Percentiles rank a stretch among this genome's conserved stretches.
These are phyloP conservation scores for Beauveria sp. DNA, from an alignment of 2,329 filamentous ascomycete genomes.

Conservation along the genomic window DNA sequence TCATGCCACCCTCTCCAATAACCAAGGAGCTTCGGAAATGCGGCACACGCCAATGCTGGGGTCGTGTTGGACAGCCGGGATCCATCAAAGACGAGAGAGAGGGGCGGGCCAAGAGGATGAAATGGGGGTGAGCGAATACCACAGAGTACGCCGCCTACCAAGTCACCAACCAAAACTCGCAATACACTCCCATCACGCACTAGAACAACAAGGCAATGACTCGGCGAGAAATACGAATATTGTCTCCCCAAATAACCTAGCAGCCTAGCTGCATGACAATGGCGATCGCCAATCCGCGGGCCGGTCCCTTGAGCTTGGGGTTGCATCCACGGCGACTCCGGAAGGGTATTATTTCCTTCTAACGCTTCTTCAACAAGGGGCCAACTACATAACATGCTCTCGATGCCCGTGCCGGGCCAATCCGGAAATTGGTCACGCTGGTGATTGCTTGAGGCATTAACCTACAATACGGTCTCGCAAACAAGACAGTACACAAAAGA, in stretches of 20 bases:
- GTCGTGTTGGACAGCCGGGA: neutral
- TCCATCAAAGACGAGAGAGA: neutral
- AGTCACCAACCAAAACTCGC: neutral
- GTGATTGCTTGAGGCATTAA: constrained; percentile 4
- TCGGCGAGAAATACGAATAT: neutral
- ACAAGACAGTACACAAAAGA: neutral
- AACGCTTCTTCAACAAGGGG: neutral
- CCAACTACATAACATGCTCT: neutral
- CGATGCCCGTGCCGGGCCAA: neutral
- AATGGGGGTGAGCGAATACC: neutral
- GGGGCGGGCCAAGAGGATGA: neutral
- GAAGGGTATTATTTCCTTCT: neutral
- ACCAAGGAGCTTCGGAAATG: neutral
- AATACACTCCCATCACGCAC: neutral
- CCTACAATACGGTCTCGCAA: neutral
- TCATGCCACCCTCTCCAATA: neutral
- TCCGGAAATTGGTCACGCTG: neutral
- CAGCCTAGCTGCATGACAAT: neutral
- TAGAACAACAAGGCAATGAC: neutral
- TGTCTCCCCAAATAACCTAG: neutral
- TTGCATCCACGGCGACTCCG: neutral
- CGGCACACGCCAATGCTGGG: neutral
- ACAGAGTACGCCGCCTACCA: neutral
- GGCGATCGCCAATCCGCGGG: neutral
- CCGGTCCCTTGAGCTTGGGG: constrained; percentile 1